A percentile compares a stretch with the other conserved stretches of the same genome.
phyloP scores from a whole-genome alignment of 768 basidiomycete genomes.

The Termitomyces sp. region DNA sequence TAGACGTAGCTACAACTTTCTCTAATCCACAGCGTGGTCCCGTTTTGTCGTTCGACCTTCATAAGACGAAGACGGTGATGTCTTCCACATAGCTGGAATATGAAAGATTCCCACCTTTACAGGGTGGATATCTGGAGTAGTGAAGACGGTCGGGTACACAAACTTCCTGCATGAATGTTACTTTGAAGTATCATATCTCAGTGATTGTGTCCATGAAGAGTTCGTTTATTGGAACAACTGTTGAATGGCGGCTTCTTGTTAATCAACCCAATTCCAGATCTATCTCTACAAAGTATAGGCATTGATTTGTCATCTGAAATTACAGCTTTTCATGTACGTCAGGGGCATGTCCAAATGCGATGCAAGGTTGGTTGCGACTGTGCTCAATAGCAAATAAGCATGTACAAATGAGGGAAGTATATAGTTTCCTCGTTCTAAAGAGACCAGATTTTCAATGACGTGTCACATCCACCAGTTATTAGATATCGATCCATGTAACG shows the following conservation, averaged over 20 bases:
- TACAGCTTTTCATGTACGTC: slow-evolving; percentile 1
- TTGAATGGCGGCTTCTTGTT: background rate
- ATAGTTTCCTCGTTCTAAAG: slow-evolving; percentile 39
- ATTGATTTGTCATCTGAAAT: background rate
- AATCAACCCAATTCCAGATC: background rate
- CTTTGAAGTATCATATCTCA: too few species aligned
- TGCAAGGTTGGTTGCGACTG: background rate
- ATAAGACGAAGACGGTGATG: too few species aligned
- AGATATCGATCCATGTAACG: slow-evolving; percentile 97
- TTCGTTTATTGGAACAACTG: too few species aligned
- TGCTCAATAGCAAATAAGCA: slow-evolving; percentile 5
- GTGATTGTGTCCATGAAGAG: too few species aligned
- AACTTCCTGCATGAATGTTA: too few species aligned
- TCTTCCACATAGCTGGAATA: too few species aligned
- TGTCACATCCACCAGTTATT: slow-evolving; percentile 85
- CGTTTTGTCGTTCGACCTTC: too few species aligned
- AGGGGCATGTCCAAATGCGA: background rate
- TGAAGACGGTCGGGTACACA: too few species aligned
- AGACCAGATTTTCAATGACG: slow-evolving; percentile 89
- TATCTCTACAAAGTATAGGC: background rate
- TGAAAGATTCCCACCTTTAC: too few species aligned
- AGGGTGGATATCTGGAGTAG: too few species aligned
- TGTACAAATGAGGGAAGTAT: background rate
- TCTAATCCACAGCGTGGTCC: too few species aligned
- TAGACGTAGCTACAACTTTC: too few species aligned